Percentiles rank a stretch among this genome's conserved stretches.
phyloP scores from a whole-genome alignment of 75 land plant species.

The Adiantum capillusveneris region DNA sequence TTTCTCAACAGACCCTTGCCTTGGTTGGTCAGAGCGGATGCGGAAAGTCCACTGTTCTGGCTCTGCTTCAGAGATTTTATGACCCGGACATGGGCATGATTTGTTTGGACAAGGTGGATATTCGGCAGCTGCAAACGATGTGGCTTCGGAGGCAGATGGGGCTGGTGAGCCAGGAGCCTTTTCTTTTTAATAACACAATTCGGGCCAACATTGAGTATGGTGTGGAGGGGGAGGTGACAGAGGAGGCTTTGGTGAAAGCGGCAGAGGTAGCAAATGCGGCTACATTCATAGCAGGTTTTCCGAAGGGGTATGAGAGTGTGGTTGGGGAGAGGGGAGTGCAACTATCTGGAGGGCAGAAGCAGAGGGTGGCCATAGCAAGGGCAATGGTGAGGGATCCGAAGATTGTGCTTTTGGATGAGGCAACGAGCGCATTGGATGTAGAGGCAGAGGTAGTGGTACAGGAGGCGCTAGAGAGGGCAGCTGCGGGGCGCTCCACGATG shows the following conservation, averaged over 20 bases:
- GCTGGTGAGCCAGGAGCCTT: slow-evolving; percentile 91
- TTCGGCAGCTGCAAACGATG: slow-evolving; percentile 62
- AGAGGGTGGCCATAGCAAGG: slow-evolving; percentile 91
- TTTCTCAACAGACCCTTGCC: slow-evolving; percentile 63
- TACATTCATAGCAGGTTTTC: slow-evolving; percentile 91
- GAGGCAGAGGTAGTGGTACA: slow-evolving; percentile 93
- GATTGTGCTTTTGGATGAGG: slow-evolving; percentile 89
- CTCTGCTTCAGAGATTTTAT: slow-evolving; percentile 89
- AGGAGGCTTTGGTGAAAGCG: slow-evolving; percentile 93
- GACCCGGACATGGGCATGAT: slow-evolving; percentile 81
- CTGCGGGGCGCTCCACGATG: slow-evolving; percentile 93
- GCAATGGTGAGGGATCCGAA: slow-evolving; percentile 91
- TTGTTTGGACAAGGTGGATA: slow-evolving; percentile 76
- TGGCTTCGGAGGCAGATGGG: slow-evolving; percentile 95
- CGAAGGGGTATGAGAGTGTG: slow-evolving; percentile 97
- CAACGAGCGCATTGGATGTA: slow-evolving; percentile 85
- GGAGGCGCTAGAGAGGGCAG: slow-evolving; percentile 88
- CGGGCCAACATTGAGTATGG: slow-evolving; percentile 85
- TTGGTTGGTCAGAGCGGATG: slow-evolving; percentile 96
- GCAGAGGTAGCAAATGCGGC: slow-evolving; percentile 98
- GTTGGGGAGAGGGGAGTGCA: slow-evolving; percentile 97
- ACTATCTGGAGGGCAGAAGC: slow-evolving; percentile 91
- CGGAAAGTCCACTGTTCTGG: slow-evolving; percentile 92
- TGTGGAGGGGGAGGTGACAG: slow-evolving; percentile 91
- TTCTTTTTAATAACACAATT: slow-evolving; percentile 86